These are phyloP conservation scores for Monilinia fructigena DNA, from an alignment of 2,329 filamentous ascomycete genomes.

Conservation along the genomic window DNA sequence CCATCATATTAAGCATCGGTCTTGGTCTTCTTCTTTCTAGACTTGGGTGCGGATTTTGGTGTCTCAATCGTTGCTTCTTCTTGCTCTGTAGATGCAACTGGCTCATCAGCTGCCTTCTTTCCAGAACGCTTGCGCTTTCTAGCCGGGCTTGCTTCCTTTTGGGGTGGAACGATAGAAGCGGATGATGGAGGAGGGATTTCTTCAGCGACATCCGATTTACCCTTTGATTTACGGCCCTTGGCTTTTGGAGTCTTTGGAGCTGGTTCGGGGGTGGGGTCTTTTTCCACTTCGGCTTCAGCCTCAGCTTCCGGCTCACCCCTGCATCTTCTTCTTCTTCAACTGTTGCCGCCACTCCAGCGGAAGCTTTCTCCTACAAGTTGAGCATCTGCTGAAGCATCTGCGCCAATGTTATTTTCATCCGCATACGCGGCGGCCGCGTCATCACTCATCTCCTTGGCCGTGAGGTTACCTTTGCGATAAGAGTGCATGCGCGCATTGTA, in stretches of 20 bases:
- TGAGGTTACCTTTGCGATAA: conserved; percentile 59
- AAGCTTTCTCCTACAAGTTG: conserved; percentile 54
- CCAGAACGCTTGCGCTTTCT: conserved; percentile 61
- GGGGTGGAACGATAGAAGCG: conserved; percentile 29
- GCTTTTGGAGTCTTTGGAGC: conserved; percentile 57
- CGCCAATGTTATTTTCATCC: conserved; percentile 56
- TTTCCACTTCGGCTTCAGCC: conserved; percentile 43
- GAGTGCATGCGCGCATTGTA: conserved; percentile 66
- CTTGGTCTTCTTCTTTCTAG: conserved; percentile 47
- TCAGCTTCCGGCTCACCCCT: conserved; percentile 44
- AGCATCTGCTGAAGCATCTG: conserved; percentile 43
- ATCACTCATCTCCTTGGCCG: conserved; percentile 61
- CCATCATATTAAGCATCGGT: conserved; percentile 50
- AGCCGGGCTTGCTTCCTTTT: conserved; percentile 48
- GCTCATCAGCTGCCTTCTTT: conserved; percentile 44
- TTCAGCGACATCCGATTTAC: conserved; percentile 39
- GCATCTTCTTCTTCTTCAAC: conserved; percentile 35
- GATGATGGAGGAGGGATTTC: conserved; percentile 26
- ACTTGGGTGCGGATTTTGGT: conserved; percentile 35
- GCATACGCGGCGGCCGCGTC: conserved; percentile 60
- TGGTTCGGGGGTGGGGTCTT: conserved; percentile 44
- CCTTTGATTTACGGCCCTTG: conserved; percentile 43
- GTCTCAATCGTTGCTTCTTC: conserved; percentile 47
- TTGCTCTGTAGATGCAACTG: conserved; percentile 40
- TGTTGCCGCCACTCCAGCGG: conserved; percentile 27